Percentiles rank a stretch among this genome's conserved stretches.
These are phyloP conservation scores for Neonectria sp. DNA, from an alignment of 2,329 filamentous ascomycete genomes.

Conservation along the genomic window DNA sequence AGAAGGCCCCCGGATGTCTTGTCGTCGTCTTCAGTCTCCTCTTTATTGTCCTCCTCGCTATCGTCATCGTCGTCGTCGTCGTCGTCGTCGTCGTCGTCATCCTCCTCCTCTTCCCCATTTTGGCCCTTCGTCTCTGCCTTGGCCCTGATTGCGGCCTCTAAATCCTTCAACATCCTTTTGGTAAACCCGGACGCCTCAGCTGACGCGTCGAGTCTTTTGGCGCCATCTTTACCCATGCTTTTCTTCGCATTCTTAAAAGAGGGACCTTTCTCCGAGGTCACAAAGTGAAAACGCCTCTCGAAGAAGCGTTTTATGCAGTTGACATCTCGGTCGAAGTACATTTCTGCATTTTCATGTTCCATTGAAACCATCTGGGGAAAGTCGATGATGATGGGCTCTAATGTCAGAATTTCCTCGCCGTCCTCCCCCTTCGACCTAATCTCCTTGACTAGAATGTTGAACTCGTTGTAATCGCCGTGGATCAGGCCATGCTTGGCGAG, in stretches of 20 bases:
- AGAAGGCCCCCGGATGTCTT: constrained; percentile 39
- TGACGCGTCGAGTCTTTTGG: constrained; percentile 83
- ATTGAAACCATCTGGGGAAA: constrained; percentile 99
- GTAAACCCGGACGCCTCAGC: constrained; percentile 96
- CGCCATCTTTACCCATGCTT: constrained; percentile 74
- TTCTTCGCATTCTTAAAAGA: constrained; percentile 90
- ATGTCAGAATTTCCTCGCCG: constrained; percentile 59
- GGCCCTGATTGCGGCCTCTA: constrained; percentile 91
- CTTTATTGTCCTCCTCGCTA: constrained; percentile 45
- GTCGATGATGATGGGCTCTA: constrained; percentile 92
- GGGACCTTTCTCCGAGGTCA: constrained; percentile 84
- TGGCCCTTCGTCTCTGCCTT: constrained; percentile 69
- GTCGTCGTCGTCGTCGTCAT: constrained; percentile 50
- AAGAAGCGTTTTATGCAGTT: constrained; percentile 97
- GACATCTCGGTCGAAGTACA: constrained; percentile 98
- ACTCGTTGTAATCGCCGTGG: constrained; percentile 99
- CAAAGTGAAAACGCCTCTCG: constrained; percentile 88
- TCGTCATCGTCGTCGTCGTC: constrained; percentile 47
- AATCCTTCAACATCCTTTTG: constrained; percentile 95
- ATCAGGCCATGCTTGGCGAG: constrained; percentile 91
- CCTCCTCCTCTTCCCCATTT: constrained; percentile 52
- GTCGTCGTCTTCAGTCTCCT: constrained; percentile 36
- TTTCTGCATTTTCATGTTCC: constrained; percentile 92
- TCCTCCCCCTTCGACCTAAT: constrained; percentile 61
- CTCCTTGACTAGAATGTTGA: constrained; percentile 97